Base-by-base conservation (phyloP, 106 monocot genomes). In the Allium cepa region DNA sequence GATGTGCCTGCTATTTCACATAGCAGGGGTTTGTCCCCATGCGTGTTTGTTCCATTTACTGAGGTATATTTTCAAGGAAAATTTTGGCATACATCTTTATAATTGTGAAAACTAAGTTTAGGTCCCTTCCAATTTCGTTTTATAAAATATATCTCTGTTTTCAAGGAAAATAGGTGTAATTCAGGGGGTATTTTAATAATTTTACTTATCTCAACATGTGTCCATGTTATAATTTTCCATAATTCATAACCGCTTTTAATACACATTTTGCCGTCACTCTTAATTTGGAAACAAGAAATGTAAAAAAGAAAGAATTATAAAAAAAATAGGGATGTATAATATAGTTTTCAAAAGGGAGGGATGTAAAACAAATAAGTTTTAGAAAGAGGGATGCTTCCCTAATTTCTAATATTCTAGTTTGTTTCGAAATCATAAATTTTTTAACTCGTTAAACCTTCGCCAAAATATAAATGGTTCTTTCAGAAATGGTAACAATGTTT, bases 41-140 rank as follows among this genome's bases (percentile, higher is more conserved):
- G 93, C 78, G 93, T 99, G 26, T 99, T 90, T 73, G 90, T 99
- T 66, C 93, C 90, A 53, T 99, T 99, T 66, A 84, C 90, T 56
- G 92, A 99, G 87, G 97, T 85, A 84, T 9, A 22, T 22, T 22
- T 22, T 1, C 1, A 22, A 22, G 22, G 22, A 1, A 22, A 22
- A 22, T 26, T 28, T 57, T 16, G 50, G 48, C 63, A 18, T 57
- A 8, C 64, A 28, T 9, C 68, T 62, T n/a, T n/a, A n/a, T n/a
- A n/a, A n/a, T n/a, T n/a, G n/a, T n/a, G n/a, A n/a, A n/a, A n/a
- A n/a, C n/a, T n/a, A n/a, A n/a, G n/a, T n/a, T n/a, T n/a, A n/a
- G n/a, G n/a, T n/a, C n/a, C n/a, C n/a, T n/a, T n/a, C 11, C 16
- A 49, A 72, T 46, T 1, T 16, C 47, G 8, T 64, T 22, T 22